phyloP scores from a whole-genome alignment of 139 green algal species.

The Prasinococcaceae sp. region DNA sequence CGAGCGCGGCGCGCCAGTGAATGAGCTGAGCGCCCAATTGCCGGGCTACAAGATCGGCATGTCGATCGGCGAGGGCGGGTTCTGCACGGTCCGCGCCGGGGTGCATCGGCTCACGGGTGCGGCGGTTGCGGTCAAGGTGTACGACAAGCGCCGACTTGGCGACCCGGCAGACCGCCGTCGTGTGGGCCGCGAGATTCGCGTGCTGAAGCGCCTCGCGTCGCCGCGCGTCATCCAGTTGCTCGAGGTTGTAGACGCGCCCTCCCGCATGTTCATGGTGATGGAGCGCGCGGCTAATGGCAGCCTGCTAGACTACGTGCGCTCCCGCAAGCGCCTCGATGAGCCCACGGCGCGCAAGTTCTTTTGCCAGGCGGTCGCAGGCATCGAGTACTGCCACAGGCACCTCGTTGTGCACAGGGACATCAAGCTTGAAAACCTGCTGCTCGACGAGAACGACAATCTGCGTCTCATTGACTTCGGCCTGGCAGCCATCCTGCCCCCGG shows the following conservation, averaged over 20 bases:
- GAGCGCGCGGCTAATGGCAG: constrained; percentile 60
- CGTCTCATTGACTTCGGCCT: constrained; percentile 28
- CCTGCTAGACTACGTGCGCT: constrained; percentile 72
- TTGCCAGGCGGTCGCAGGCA: constrained; percentile 33
- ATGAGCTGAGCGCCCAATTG: too few relatives aligned
- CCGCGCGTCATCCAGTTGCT: constrained; percentile 47
- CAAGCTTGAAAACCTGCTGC: constrained; percentile 83
- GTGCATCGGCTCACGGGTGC: constrained; percentile 45
- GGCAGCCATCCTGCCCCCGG: constrained; percentile 9
- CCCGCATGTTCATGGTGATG: constrained; percentile 68
- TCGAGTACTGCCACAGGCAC: constrained; percentile 56
- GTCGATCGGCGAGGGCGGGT: constrained; percentile 69
- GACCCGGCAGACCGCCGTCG: constrained; percentile 40
- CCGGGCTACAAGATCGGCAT: constrained; percentile 48
- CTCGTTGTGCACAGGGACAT: constrained; percentile 53
- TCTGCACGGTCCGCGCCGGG: constrained; percentile 51
- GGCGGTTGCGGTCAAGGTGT: constrained; percentile 70
- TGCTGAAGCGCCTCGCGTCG: constrained; percentile 57
- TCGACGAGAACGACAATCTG: constrained; percentile 36
- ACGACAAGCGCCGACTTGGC: constrained; percentile 57
- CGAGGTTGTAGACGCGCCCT: constrained; percentile 51
- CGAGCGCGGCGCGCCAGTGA: too few relatives aligned
- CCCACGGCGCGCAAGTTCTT: constrained; percentile 49
- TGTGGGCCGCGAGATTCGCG: constrained; percentile 60
- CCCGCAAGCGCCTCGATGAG: constrained; percentile 58